Percentiles rank a stretch among this genome's conserved stretches.
phyloP scores from a whole-genome alignment of 768 basidiomycete genomes.

The Coprinellus aureogranulatus region DNA sequence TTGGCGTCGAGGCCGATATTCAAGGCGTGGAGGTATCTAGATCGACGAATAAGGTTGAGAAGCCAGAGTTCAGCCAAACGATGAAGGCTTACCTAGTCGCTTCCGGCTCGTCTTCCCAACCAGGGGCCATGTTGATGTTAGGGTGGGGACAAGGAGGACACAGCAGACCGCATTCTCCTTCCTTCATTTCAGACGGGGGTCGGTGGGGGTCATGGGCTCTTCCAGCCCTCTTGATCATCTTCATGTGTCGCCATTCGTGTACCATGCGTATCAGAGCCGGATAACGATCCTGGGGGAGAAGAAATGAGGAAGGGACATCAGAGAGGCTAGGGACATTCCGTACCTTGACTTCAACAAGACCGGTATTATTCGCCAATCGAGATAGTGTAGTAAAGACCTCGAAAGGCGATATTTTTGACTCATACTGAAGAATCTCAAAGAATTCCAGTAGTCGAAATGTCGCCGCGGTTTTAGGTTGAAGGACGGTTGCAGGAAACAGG shows the following conservation, averaged over 20 bases:
- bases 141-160: constrained; percentile 28
- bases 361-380: neutral
- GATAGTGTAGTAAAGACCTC: neutral
- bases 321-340: neutral
- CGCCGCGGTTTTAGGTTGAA: neutral
- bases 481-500: constrained; percentile 19
- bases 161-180: constrained; percentile 17
- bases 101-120: constrained; percentile 12
- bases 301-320: neutral
- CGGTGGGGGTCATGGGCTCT: constrained; percentile 13
- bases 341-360: neutral
- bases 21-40: neutral
- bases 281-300: neutral
- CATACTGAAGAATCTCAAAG: neutral
- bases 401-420: neutral
- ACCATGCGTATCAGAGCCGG: neutral
- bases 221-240: constrained; percentile 22
- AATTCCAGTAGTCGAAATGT: neutral
- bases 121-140: constrained; percentile 13
- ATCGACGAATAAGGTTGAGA: no score
- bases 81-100: neutral
- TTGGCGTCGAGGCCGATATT: neutral
- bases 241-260: constrained; percentile 18
- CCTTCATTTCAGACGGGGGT: neutral
- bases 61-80: no score